Percentiles rank a stretch among this genome's conserved stretches.
Evolutionary conservation across 2,329 filamentous ascomycete species (phyloP).

Genomic region (Claviceps sp.): DNA sequence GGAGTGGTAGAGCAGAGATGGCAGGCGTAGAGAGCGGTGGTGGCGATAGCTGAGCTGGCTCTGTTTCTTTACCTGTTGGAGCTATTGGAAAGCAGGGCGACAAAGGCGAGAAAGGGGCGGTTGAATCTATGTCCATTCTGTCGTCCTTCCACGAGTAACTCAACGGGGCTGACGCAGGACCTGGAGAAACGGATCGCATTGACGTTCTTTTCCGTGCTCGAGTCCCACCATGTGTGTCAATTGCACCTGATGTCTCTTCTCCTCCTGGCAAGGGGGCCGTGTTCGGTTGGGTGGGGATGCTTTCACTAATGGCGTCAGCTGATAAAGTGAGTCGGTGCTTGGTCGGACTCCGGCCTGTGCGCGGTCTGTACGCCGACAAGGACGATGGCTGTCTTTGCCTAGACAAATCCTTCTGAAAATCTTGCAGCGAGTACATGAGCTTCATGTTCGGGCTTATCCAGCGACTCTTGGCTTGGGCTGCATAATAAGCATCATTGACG

Average conservation of each 20-base stretch:
- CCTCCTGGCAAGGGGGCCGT: slow-evolving; percentile 48
- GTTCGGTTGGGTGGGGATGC: slow-evolving; percentile 39
- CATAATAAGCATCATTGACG: slow-evolving; percentile 73
- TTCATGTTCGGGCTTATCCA: slow-evolving; percentile 93
- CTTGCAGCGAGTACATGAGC: slow-evolving; percentile 76
- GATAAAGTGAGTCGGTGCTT: slow-evolving; percentile 49
- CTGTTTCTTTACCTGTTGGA: background rate
- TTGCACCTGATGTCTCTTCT: slow-evolving; percentile 28
- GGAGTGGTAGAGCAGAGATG: background rate
- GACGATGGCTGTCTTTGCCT: slow-evolving; percentile 32
- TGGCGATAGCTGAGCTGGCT: background rate
- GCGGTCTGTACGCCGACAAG: slow-evolving; percentile 33
- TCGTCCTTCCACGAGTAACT: slow-evolving; percentile 43
- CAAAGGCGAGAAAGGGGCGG: background rate
- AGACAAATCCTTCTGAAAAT: slow-evolving; percentile 55
- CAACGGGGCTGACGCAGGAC: slow-evolving; percentile 54
- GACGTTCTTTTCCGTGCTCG: slow-evolving; percentile 41
- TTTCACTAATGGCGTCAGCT: slow-evolving; percentile 38
- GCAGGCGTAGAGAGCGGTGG: background rate
- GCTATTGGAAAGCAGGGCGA: background rate
- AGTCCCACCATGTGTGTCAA: slow-evolving; percentile 26
- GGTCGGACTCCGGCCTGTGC: slow-evolving; percentile 39
- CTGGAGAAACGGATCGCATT: slow-evolving; percentile 41
- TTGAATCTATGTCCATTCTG: slow-evolving; percentile 18
- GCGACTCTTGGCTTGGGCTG: slow-evolving; percentile 65